Conservation (phyloP, 164 flowering plant species). For the Cinnamomum chago region DNA sequence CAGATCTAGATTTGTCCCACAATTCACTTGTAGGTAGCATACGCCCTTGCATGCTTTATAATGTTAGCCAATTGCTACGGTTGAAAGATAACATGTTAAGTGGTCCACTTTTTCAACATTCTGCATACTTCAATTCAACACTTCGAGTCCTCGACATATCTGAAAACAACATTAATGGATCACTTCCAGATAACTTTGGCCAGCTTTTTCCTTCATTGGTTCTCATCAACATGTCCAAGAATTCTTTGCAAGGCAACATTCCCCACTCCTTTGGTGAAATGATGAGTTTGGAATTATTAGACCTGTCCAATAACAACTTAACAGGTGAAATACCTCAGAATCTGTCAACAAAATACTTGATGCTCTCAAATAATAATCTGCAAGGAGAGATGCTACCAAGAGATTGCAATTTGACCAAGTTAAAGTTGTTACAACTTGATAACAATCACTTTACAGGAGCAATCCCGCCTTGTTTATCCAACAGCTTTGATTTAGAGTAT, state of each 20-base stretch:
- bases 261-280: slow-evolving; percentile 2
- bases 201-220: neutral
- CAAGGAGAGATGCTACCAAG: slow-evolving; percentile 2
- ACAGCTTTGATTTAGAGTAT: neutral
- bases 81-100: neutral
- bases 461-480: neutral
- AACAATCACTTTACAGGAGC: slow-evolving; percentile 1
- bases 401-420: slow-evolving; percentile 1
- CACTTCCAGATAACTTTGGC: slow-evolving; percentile 4
- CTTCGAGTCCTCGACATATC: neutral
- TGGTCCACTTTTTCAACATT: neutral
- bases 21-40: slow-evolving; percentile 1
- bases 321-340: neutral
- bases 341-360: neutral
- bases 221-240: neutral
- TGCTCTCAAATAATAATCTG: slow-evolving; percentile 4
- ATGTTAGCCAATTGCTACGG: neutral
- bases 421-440: slow-evolving; percentile 4
- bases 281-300: neutral
- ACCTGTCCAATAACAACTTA: neutral
- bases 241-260: neutral
- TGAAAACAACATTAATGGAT: slow-evolving; percentile 4
- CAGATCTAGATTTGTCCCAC: neutral
- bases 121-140: neutral
- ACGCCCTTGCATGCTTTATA: neutral